These are phyloP conservation scores for Kandelia obovata DNA, from an alignment of 345 rosid species.

Conservation along the genomic window DNA sequence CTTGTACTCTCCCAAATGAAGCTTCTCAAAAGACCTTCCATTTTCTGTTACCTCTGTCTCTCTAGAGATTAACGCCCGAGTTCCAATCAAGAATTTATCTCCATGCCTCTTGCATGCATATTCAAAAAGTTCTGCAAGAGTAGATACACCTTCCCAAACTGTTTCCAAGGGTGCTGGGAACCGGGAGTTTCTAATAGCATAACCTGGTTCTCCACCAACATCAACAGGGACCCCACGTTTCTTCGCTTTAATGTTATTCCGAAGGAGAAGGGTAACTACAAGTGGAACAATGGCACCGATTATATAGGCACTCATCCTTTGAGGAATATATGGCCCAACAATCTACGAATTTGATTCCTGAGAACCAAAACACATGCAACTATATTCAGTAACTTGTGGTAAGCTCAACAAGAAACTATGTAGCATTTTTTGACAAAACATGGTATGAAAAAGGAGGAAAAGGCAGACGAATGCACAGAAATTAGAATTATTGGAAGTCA, in stretches of 20 bases:
- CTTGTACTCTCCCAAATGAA: slow-evolving; percentile 89
- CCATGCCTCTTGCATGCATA: slow-evolving; percentile 55
- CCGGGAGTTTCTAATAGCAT: slow-evolving; percentile 55
- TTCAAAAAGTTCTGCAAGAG: slow-evolving; percentile 91
- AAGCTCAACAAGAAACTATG: background rate
- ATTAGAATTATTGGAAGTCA: no score
- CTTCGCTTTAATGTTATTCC: slow-evolving; percentile 52
- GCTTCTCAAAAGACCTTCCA: slow-evolving; percentile 84
- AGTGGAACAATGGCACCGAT: slow-evolving; percentile 72
- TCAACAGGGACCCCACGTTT: slow-evolving; percentile 75
- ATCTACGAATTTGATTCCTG: slow-evolving; percentile 21
- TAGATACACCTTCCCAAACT: slow-evolving; percentile 70
- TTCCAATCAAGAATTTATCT: slow-evolving; percentile 65
- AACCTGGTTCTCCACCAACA: slow-evolving; percentile 82
- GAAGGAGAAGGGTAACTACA: slow-evolving; percentile 54
- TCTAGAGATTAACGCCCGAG: slow-evolving; percentile 60
- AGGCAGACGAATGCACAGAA: no score
- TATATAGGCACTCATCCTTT: slow-evolving; percentile 69
- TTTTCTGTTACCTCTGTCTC: slow-evolving; percentile 57
- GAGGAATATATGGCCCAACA: slow-evolving; percentile 13
- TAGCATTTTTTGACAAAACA: background rate
- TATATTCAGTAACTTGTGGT: slow-evolving; percentile 4
- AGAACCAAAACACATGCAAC: slow-evolving; percentile 11
- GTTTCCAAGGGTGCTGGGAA: slow-evolving; percentile 53
- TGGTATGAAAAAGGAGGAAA: no score